phyloP scores from a whole-genome alignment of 345 rosid species.

The Pistacia integerrima region DNA sequence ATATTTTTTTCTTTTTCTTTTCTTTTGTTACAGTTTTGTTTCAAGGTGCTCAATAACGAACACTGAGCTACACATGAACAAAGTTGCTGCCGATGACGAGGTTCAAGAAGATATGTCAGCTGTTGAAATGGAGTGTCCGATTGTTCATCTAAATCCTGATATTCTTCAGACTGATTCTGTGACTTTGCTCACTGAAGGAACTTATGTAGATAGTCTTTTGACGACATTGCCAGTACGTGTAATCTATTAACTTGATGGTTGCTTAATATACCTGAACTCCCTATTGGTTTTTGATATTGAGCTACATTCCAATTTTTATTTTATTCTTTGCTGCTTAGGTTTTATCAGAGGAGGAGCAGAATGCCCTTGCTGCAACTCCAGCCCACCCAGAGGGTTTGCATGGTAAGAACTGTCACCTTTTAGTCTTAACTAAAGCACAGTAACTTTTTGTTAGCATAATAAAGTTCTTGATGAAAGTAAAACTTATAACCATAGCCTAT shows the following conservation, averaged over 20 bases:
- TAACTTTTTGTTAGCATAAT: neutral
- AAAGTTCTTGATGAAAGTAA: neutral
- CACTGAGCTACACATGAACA: conserved; percentile 51
- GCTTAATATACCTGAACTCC: neutral
- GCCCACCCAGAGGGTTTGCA: conserved; percentile 87
- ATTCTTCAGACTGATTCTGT: conserved; percentile 61
- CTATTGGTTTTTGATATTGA: neutral
- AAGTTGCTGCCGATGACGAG: conserved; percentile 50
- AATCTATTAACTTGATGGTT: neutral
- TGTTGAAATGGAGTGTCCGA: conserved; percentile 45
- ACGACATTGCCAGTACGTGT: conserved; percentile 70
- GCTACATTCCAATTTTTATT: conserved; percentile 3
- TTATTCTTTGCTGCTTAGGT: conserved; percentile 47
- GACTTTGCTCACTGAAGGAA: conserved; percentile 57
- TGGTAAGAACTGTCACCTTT: conserved; percentile 44
- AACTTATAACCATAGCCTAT: neutral
- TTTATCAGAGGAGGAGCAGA: conserved; percentile 86
- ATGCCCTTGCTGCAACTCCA: conserved; percentile 85
- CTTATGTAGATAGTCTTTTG: conserved; percentile 70
- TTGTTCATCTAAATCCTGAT: conserved; percentile 69
- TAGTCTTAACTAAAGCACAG: neutral
- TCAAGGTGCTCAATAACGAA: conserved; percentile 66
- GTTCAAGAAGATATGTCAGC: conserved; percentile 41
- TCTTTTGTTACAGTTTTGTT: conserved; percentile 34
- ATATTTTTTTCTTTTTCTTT: neutral